These are phyloP conservation scores for Aristolochia fimbriata DNA, from an alignment of 164 flowering plant species.

Conservation along the genomic window DNA sequence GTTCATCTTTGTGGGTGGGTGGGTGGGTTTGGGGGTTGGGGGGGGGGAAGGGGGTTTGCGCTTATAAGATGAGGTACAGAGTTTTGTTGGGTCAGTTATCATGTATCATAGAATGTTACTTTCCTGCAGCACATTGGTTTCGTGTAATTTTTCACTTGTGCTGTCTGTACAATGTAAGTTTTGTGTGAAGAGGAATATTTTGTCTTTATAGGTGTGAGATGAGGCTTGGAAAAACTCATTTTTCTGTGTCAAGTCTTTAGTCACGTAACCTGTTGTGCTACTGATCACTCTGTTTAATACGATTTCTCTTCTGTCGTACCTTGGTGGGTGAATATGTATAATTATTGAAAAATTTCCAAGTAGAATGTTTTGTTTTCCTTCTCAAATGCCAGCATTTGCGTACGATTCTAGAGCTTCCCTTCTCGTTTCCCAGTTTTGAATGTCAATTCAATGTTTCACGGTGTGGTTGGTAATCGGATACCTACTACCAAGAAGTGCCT, in stretches of 20 bases:
- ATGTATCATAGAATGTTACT: conserved; percentile 19
- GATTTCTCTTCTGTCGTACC: too few relatives aligned
- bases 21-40: neutral
- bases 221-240: neutral
- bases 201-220: neutral
- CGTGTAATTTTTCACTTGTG: conserved; percentile 17
- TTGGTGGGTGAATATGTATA: too few relatives aligned
- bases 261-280: too few relatives aligned
- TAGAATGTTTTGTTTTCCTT: too few relatives aligned
- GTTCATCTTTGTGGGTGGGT: conserved; percentile 5
- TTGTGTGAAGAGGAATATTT: conserved; percentile 19
- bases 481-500: too few relatives aligned
- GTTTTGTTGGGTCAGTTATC: conserved; percentile 4
- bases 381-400: too few relatives aligned
- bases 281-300: too few relatives aligned
- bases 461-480: neutral
- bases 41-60: conserved; percentile 5
- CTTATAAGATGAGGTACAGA: conserved; percentile 17
- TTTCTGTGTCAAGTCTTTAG: too few relatives aligned
- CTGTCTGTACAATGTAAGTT: conserved; percentile 26
- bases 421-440: neutral
- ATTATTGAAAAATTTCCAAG: too few relatives aligned
- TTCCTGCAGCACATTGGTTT: conserved; percentile 9
- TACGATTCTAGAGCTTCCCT: too few relatives aligned
- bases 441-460: neutral